phyloP scores from a whole-genome alignment of 352 stramenopile genomes.

The Phytophthora multivora region DNA sequence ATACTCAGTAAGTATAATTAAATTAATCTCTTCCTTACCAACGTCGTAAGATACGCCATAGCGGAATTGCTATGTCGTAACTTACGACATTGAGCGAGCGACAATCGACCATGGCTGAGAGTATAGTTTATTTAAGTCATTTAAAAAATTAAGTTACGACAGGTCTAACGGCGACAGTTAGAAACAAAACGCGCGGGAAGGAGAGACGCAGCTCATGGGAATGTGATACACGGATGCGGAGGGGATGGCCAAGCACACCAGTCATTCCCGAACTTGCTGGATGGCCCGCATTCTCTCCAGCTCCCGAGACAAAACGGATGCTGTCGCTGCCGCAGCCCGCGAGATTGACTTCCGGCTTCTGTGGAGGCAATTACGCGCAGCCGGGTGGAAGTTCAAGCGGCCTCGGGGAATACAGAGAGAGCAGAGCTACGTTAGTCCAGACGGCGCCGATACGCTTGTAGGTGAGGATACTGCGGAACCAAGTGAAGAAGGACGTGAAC shows the following conservation, averaged over 20 bases:
- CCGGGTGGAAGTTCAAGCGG: conserved; percentile 12
- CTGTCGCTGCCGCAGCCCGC: not conserved
- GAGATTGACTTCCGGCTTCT: conserved; percentile 23
- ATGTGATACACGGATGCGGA: not conserved
- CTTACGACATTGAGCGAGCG: conserved; percentile 9
- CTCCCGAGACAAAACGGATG: conserved; percentile 2
- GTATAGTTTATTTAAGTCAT: conserved; percentile 18
- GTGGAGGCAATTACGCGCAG: conserved; percentile 15
- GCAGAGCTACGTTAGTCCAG: conserved; percentile 7
- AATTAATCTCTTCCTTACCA: too few species aligned
- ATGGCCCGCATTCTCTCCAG: conserved; percentile 19
- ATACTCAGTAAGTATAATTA: too few species aligned
- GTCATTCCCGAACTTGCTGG: conserved; percentile 21
- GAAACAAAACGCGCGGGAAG: not conserved
- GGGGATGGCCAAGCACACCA: too few species aligned
- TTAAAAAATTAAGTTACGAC: conserved; percentile 8
- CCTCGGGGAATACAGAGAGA: not conserved
- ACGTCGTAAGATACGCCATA: conserved; percentile 20
- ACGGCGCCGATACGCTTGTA: not conserved
- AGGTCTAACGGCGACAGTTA: conserved; percentile 6
- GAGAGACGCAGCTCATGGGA: too few species aligned
- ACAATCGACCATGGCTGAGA: conserved; percentile 15
- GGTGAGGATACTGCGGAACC: conserved; percentile 7
- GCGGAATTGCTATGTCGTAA: conserved; percentile 14
- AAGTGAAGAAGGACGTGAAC: conserved; percentile 2